Percentiles rank a stretch among this genome's conserved stretches.
Conservation (phyloP, 345 rosid genomes). For the Murraya koenigii region DNA sequence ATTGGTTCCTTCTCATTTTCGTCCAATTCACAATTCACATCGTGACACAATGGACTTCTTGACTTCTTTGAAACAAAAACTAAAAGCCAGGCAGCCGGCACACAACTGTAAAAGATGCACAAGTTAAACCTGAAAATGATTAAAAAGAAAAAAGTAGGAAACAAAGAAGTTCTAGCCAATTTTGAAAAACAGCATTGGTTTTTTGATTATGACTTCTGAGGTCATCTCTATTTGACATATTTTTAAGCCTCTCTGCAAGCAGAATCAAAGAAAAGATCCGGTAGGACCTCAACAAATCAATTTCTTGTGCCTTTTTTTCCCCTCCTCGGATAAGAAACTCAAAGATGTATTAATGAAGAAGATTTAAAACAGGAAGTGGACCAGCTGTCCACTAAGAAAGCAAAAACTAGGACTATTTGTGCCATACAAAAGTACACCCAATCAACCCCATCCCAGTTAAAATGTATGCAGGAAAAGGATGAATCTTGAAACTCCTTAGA, state of each 20-base stretch:
- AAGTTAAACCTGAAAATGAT: not conserved
- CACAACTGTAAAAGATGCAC: not conserved
- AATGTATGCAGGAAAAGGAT: too few species aligned
- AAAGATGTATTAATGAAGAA: too few species aligned
- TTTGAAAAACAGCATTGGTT: not conserved
- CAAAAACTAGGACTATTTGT: too few species aligned
- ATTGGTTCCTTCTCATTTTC: not conserved
- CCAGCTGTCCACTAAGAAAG: too few species aligned
- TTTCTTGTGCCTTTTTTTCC: not conserved
- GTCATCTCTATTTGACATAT: conserved; percentile 2
- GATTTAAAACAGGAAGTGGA: too few species aligned
- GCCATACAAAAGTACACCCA: too few species aligned
- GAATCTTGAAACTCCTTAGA: too few species aligned
- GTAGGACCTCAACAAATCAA: not conserved
- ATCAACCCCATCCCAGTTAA: too few species aligned
- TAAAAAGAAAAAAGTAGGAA: not conserved
- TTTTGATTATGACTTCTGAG: not conserved
- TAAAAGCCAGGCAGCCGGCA: not conserved
- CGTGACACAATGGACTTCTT: not conserved
- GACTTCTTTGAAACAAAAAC: not conserved
- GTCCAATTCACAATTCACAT: not conserved
- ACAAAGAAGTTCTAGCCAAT: not conserved
- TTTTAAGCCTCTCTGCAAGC: not conserved
- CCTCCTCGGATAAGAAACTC: too few species aligned
- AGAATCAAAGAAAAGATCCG: conserved; percentile 3